Evolutionary conservation across 2,329 filamentous ascomycete species (phyloP).

Genomic region (Beauveria australis): DNA sequence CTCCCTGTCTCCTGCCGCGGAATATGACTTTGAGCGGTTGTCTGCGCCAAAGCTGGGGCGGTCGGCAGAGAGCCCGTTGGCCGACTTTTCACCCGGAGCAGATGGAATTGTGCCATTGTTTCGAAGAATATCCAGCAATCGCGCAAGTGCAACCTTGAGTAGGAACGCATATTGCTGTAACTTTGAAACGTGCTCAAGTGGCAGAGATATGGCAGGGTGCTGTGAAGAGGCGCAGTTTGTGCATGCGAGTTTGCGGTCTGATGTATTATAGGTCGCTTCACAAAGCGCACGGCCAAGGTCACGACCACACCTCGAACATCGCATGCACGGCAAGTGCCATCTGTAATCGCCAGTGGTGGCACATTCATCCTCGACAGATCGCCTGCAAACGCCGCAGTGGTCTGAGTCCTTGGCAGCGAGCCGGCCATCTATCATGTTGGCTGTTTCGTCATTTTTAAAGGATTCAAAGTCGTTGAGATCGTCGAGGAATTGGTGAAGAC

Average conservation of each 20-base stretch:
- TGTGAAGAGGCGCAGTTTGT: constrained; percentile 52
- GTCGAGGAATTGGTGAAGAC: constrained; percentile 73
- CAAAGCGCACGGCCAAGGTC: constrained; percentile 61
- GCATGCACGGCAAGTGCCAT: constrained; percentile 79
- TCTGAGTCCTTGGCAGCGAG: constrained; percentile 73
- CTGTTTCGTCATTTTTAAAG: constrained; percentile 60
- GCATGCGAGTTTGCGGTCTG: constrained; percentile 65
- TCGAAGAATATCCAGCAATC: constrained; percentile 78
- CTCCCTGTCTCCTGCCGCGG: constrained; percentile 45
- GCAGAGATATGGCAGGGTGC: constrained; percentile 37
- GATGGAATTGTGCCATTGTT: constrained; percentile 73
- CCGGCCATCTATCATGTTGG: constrained; percentile 55
- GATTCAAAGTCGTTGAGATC: constrained; percentile 78
- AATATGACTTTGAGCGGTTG: constrained; percentile 66
- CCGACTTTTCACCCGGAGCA: constrained; percentile 62
- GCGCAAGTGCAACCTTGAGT: constrained; percentile 80
- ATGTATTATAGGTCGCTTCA: constrained; percentile 64
- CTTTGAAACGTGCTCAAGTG: constrained; percentile 70
- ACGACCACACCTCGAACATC: constrained; percentile 56
- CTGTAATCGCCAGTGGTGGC: constrained; percentile 64
- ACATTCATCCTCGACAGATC: constrained; percentile 93
- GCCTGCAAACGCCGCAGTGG: constrained; percentile 71
- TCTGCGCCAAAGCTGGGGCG: constrained; percentile 49
- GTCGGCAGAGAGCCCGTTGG: constrained; percentile 30
- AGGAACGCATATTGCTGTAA: constrained; percentile 93